Evolutionary conservation across 2,329 filamentous ascomycete genomes (phyloP).

Genomic region (Mollisiaceae sp.): DNA sequence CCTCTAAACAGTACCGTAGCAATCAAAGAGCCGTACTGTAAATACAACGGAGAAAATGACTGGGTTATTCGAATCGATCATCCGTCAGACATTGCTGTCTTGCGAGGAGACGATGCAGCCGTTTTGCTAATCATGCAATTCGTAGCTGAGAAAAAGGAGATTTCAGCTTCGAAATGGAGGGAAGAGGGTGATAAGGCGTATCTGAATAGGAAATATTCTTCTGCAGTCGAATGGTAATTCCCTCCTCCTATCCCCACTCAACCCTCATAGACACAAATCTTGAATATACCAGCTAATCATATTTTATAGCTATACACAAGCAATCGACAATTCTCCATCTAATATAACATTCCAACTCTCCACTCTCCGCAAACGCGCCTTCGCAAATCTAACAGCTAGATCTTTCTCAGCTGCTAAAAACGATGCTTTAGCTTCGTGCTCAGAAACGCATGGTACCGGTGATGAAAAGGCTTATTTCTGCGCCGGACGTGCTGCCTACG

Average conservation of each 20-base stretch:
- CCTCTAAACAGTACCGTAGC: constrained; percentile 30
- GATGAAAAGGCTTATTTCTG: constrained; percentile 28
- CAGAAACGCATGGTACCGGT: neutral
- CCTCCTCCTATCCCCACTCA: neutral
- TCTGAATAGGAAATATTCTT: constrained; percentile 26
- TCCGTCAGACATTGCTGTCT: constrained; percentile 31
- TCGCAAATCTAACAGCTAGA: constrained; percentile 26
- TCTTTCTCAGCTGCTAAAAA: constrained; percentile 22
- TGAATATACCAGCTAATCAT: neutral
- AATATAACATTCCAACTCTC: constrained; percentile 16
- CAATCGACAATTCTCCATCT: constrained; percentile 14
- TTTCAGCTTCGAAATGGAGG: constrained; percentile 24
- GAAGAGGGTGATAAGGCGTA: constrained; percentile 28
- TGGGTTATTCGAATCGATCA: constrained; percentile 29
- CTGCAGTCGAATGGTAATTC: constrained; percentile 27
- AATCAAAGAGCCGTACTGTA: constrained; percentile 31
- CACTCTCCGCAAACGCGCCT: constrained; percentile 25
- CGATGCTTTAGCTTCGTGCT: constrained; percentile 25
- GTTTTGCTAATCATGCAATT: constrained; percentile 31
- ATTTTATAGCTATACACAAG: constrained; percentile 25
- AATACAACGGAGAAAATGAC: constrained; percentile 22
- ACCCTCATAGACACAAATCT: neutral
- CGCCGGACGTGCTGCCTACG: constrained; percentile 26
- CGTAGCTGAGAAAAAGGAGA: constrained; percentile 25
- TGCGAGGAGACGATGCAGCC: constrained; percentile 31